phyloP scores from a whole-genome alignment of 306 rosid species.

The Sechiopsis laciniata region DNA sequence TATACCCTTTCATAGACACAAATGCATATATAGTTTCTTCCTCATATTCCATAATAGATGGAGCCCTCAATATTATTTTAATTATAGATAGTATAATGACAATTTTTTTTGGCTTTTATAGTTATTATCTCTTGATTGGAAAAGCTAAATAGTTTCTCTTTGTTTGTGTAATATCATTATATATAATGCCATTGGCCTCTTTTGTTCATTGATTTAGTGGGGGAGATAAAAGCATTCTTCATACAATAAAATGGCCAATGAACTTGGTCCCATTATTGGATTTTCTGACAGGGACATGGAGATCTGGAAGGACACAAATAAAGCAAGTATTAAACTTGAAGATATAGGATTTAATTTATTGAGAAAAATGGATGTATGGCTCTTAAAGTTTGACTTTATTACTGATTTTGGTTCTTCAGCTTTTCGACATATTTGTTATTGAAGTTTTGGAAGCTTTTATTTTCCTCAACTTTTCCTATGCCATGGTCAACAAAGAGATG shows the following conservation, averaged over 20 bases:
- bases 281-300: background rate
- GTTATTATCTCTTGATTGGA: background rate
- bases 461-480: too few species aligned
- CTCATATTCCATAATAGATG: background rate
- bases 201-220: background rate
- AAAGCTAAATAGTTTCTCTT: background rate
- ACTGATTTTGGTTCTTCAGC: background rate
- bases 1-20: background rate
- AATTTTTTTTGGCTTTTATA: background rate
- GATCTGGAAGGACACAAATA: background rate
- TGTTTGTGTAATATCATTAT: background rate
- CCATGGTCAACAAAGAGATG: too few species aligned
- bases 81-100: background rate
- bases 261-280: background rate
- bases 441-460: too few species aligned
- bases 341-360: background rate
- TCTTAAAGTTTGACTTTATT: background rate
- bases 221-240: conserved; percentile 12
- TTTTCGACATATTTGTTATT: background rate
- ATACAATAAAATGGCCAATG: background rate
- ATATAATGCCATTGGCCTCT: conserved; percentile 4
- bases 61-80: background rate
- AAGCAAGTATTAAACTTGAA: background rate
- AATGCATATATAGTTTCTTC: conserved; percentile 15
- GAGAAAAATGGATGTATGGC: background rate